Percentiles rank a stretch among this genome's conserved stretches.
Conservation (phyloP, 805 yeast genomes). For the Candida stauntonica region DNA sequence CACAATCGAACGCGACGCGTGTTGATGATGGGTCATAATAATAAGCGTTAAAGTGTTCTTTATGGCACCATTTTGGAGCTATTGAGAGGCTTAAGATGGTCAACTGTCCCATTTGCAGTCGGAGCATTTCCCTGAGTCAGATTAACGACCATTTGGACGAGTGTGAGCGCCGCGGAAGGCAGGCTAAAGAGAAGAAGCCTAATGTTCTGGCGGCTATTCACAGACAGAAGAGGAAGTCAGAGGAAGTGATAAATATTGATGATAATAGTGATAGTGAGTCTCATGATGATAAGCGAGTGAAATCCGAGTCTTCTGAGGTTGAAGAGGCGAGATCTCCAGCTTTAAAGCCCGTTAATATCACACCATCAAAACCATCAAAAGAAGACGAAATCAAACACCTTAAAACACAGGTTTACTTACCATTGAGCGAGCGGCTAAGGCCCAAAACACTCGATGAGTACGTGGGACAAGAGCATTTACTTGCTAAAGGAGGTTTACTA, state of each 20-base stretch:
- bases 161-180: slow-evolving; percentile 15
- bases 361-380: no score
- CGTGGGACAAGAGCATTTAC: slow-evolving; percentile 80
- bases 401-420: slow-evolving; percentile 21
- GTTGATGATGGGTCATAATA: no score
- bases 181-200: slow-evolving; percentile 4
- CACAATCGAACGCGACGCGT: no score
- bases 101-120: slow-evolving; percentile 25
- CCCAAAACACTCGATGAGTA: slow-evolving; percentile 67
- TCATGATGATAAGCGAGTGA: slow-evolving; percentile 2
- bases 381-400: slow-evolving; percentile 19
- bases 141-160: slow-evolving; percentile 25
- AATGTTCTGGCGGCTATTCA: slow-evolving; percentile 5
- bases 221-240: slow-evolving; percentile 5
- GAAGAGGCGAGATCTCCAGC: no score
- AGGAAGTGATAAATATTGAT: slow-evolving; percentile 16
- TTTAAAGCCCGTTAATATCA: no score
- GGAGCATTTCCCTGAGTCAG: slow-evolving; percentile 11
- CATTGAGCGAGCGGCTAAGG: slow-evolving; percentile 80
- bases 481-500: slow-evolving; percentile 59
- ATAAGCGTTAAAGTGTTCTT: no score
- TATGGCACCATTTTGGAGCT: no score
- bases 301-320: no score
- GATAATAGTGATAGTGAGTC: slow-evolving; percentile 7
- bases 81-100: no score